These are phyloP conservation scores for Globisporangium nagaii DNA, from an alignment of 352 stramenopile species.

Conservation along the genomic window DNA sequence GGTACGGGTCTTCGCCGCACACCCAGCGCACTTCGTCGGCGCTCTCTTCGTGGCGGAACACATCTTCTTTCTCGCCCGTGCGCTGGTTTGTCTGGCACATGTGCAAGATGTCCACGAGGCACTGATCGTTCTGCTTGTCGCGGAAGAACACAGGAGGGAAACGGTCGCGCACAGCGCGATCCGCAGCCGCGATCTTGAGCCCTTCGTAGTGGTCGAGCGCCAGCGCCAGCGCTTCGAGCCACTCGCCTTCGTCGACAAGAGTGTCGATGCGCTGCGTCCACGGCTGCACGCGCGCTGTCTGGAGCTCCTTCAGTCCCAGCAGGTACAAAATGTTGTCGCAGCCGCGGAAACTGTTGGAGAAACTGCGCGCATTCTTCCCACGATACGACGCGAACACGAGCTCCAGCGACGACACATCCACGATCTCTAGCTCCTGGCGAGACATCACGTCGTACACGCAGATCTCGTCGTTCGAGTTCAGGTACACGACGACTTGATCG, in stretches of 20 bases:
- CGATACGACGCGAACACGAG: slow-evolving; percentile 92
- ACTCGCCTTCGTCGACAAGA: slow-evolving; percentile 94
- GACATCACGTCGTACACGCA: slow-evolving; percentile 96
- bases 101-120: slow-evolving; percentile 84
- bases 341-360: slow-evolving; percentile 88
- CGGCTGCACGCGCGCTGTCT: slow-evolving; percentile 87
- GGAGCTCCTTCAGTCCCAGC: slow-evolving; percentile 90
- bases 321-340: slow-evolving; percentile 93
- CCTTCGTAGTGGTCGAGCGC: slow-evolving; percentile 95
- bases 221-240: slow-evolving; percentile 95
- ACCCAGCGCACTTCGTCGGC: slow-evolving; percentile 82
- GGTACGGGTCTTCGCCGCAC: slow-evolving; percentile 75
- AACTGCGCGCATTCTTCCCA: slow-evolving; percentile 76
- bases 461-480: slow-evolving; percentile 95
- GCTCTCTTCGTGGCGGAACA: slow-evolving; percentile 80
- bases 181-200: slow-evolving; percentile 72
- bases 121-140: slow-evolving; percentile 86
- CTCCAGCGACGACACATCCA: slow-evolving; percentile 92
- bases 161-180: slow-evolving; percentile 75
- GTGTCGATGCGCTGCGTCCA: slow-evolving; percentile 92
- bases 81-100: slow-evolving; percentile 89
- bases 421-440: slow-evolving; percentile 92
- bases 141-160: slow-evolving; percentile 88
- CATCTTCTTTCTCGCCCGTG: slow-evolving; percentile 83
- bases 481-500: slow-evolving; percentile 93